Base-by-base conservation (phyloP, 2,329 filamentous ascomycete genomes). In the Arachnopeziza araneosa region DNA sequence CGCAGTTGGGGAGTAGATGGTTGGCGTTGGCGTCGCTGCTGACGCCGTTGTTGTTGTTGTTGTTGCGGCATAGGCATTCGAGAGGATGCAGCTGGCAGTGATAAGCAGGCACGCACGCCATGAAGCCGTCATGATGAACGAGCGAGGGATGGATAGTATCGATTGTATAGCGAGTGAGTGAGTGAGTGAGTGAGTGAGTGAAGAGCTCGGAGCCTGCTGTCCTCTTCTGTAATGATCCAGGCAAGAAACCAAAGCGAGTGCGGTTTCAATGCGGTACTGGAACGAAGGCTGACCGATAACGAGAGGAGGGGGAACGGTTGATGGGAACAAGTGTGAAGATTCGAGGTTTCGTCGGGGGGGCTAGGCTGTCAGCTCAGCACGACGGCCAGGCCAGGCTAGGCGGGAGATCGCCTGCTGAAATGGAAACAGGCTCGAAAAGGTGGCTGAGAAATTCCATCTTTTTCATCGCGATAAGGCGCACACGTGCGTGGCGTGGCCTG, bases 1-100 rank as follows among this genome's bases (percentile, higher is more conserved):
- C 9, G 56, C 48, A 6, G 60, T 58, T 1, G 60, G 61, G 0
- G 64, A 60, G 32, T 57, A 65, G 55, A 69, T 63, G 21, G 36
- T 50, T 2, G 53, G 58, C 23, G 59, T 55, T 19, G 63, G 55
- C 6, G 60, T 60, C 6, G 59, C 56, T 3, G 56, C 52, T 3
- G 50, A 53, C 22, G 51, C 32, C 7, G 57, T 44, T 7, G 30
- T 53, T 53, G 23, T 9, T 10, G 51, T 53, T 30, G 52, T 26
- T n/a, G 50, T 23, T 52, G 50, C 21, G n/a, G 52, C 23, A 12
- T 14, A 44, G 36, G 36, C 6, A 44, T 8, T 8, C 36, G 36
- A 44, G 36, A 44, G 36, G 10, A 44, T 3, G 36, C 36, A 44
- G 12, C 6, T 44, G 2, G 36, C 36, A 44, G 12, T 19, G 36